These are phyloP conservation scores for Aspergillus luchuensis DNA, from an alignment of 2,329 filamentous ascomycete genomes.

Conservation along the genomic window DNA sequence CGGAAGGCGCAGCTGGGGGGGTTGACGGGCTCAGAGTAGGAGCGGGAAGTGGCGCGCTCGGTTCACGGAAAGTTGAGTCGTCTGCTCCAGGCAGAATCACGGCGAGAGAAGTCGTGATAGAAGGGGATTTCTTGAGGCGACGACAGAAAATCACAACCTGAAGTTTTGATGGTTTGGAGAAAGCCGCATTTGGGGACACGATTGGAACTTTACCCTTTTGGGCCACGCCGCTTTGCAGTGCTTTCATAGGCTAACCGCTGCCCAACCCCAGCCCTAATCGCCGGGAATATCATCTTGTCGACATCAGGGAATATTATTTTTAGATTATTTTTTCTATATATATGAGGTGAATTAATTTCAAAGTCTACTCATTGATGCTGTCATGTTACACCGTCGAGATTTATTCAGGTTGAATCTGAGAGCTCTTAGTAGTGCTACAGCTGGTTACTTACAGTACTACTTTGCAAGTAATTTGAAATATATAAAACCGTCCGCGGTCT, in stretches of 20 bases:
- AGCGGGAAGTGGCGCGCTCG: conserved; percentile 14
- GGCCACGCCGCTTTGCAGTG: conserved; percentile 19
- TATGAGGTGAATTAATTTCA: too few species aligned
- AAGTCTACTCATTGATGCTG: too few species aligned
- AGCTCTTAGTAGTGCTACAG: too few species aligned
- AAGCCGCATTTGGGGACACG: conserved; percentile 20
- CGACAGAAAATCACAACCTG: conserved; percentile 26
- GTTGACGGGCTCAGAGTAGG: conserved; percentile 13
- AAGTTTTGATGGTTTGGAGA: conserved; percentile 37
- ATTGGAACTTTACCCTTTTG: conserved; percentile 29
- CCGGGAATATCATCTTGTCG: background rate
- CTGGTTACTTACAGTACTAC: too few species aligned
- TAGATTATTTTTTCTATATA: too few species aligned
- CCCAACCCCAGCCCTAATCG: conserved; percentile 22
- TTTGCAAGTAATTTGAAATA: too few species aligned
- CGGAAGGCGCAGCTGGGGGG: conserved; percentile 30
- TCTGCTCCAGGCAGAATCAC: conserved; percentile 45
- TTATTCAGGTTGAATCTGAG: too few species aligned
- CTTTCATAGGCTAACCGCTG: conserved; percentile 23
- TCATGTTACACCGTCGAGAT: too few species aligned
- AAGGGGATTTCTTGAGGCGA: conserved; percentile 13
- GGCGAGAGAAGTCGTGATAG: conserved; percentile 21
- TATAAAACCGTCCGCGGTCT: too few species aligned
- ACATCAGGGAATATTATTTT: background rate
- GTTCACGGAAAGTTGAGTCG: conserved; percentile 10